Base-by-base conservation (phyloP, 192 early-diverging fungal species). In the Linnemannia exigua region DNA sequence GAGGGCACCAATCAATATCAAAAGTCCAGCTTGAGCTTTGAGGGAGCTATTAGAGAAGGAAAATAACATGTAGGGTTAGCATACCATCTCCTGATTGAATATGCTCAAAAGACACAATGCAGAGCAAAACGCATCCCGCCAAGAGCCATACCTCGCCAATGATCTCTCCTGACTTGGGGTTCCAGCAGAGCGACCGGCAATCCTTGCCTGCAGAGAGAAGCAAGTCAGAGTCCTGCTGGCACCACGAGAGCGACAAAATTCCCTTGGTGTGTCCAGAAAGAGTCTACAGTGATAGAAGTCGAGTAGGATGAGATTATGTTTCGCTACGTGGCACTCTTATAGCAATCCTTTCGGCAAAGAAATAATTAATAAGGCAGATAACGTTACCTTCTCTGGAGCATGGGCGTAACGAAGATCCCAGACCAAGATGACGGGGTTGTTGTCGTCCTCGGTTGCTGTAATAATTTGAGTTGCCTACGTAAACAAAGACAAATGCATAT, bases 351-450 rank as follows among this genome's bases (percentile, higher is more conserved):
- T 63, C 14, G 0, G 58, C 28, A 28, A 63, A 63, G 28, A 22
- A 35, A n/a, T 12, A 36, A 31, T 44, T 44, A 44, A 63, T 54
- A 15, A 37, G 35, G 16, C 35, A 25, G 19, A 46, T 20, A 1
- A 36, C 28, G 5, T n/a, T 79, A 87, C 88, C 81, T 91, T 93
- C 87, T 97, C 95, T 8, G 98, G 97, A 17, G 98, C 97, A 79
- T 96, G 93, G 22, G 97, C 97, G 87, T 99, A 97, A 76, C 96
- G 92, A 79, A 99, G 91, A 89, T 99, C 97, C 98, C 98, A 99
- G 66, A 99, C 91, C 67, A 95, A 90, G 35, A 99, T 92, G 0
- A 94, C 93, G 11, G 98, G 97, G 82, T 93, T 95, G 73, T 87
- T 92, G 78, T 99, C 98, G 87, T 99, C 98, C 76, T 98, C 96